phyloP scores from a whole-genome alignment of 805 yeast genomes.

The Yarrowia hollandica region DNA sequence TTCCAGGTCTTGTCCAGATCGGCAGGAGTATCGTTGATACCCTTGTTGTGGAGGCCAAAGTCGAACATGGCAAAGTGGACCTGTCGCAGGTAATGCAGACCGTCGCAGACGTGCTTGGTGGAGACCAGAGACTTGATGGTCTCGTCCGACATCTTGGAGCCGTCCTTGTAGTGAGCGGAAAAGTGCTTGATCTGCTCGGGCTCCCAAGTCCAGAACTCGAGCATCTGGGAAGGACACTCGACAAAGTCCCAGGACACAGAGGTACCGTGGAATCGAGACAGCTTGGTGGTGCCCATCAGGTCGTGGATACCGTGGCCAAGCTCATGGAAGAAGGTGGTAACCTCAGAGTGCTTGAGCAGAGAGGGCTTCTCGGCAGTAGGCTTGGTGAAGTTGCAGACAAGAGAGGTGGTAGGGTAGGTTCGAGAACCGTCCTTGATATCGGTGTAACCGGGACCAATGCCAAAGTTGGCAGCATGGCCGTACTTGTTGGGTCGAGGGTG shows the following conservation, averaged over 20 bases:
- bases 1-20: slow-evolving; percentile 66
- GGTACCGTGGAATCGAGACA: slow-evolving; percentile 73
- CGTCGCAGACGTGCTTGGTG: slow-evolving; percentile 76
- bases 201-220: slow-evolving; percentile 88
- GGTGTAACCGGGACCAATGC: slow-evolving; percentile 63
- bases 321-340: slow-evolving; percentile 84
- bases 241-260: slow-evolving; percentile 82
- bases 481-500: slow-evolving; percentile 87
- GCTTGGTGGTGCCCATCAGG: slow-evolving; percentile 63
- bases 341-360: slow-evolving; percentile 72
- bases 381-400: slow-evolving; percentile 82
- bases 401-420: slow-evolving; percentile 67
- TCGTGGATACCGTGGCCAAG: slow-evolving; percentile 88
- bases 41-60: slow-evolving; percentile 57
- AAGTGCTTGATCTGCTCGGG: slow-evolving; percentile 56
- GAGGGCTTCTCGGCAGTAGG: slow-evolving; percentile 73
- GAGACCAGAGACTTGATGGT: slow-evolving; percentile 58
- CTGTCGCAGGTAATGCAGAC: slow-evolving; percentile 69
- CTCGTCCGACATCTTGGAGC: slow-evolving; percentile 57
- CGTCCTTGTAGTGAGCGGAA: slow-evolving; percentile 62
- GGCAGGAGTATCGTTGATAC: slow-evolving; percentile 35
- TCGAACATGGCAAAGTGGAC: slow-evolving; percentile 78
- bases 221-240: slow-evolving; percentile 87
- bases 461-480: slow-evolving; percentile 86
- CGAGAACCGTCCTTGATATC: slow-evolving; percentile 52